A percentile compares a stretch with the other conserved stretches of the same genome.
phyloP scores from a whole-genome alignment of 73 alveolate species.

The Paramecium tetraurelia region DNA sequence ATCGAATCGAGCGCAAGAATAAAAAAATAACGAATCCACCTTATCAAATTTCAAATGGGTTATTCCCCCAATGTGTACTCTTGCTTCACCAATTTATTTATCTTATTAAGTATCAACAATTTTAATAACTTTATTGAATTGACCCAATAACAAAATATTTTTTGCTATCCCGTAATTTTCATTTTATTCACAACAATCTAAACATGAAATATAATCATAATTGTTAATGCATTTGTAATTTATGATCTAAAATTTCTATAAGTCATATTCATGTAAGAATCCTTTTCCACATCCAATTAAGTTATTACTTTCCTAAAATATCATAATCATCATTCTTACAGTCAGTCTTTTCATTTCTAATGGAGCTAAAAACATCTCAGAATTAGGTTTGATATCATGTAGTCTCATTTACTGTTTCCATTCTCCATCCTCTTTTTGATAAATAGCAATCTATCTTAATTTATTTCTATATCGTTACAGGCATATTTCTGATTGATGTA shows the following conservation, averaged over 20 bases:
- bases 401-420: background rate
- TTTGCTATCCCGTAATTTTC: background rate
- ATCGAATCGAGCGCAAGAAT: slow-evolving; percentile 31
- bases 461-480: background rate
- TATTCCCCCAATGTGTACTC: background rate
- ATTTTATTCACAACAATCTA: background rate
- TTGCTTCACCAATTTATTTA: background rate
- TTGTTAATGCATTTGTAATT: background rate
- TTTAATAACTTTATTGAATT: background rate
- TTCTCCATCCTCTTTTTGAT: background rate
- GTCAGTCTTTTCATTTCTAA: background rate
- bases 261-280: background rate
- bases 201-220: background rate
- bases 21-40: background rate
- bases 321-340: background rate
- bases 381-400: background rate
- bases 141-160: background rate
- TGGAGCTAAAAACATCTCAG: background rate
- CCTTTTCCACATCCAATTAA: background rate
- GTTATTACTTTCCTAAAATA: background rate
- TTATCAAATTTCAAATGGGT: background rate
- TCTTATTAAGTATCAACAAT: background rate
- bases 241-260: background rate
- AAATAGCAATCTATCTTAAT: background rate
- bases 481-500: background rate